Base-by-base conservation (phyloP, 2,329 filamentous ascomycete genomes). In the Neoarthrinium moseri region DNA sequence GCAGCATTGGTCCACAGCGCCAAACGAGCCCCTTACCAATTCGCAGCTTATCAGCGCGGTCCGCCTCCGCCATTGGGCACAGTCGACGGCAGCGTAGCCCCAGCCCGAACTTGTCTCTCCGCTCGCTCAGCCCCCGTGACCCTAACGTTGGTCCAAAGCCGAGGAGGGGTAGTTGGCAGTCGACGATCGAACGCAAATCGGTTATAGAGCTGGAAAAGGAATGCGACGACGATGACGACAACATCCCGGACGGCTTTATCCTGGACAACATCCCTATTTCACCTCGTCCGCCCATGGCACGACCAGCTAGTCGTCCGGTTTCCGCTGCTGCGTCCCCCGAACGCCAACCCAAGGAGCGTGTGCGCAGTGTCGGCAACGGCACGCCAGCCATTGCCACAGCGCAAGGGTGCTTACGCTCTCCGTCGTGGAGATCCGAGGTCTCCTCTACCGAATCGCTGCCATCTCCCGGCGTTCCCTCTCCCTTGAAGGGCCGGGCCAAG, bases 251-350 rank as follows among this genome's bases (percentile, higher is more conserved):
- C 21, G 87, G 89, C 44, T 78, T 88, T 20, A 77, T 91, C 43
- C 78, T 94, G 37, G 87, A 89, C 67, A 94, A 94, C 53, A 84
- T 94, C 2, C 89, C 89, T 5, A 81, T 94, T 36, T 91, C 88
- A 0, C 89, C 89, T n/a, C 75, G 83, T 2, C 82, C 81, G 2
- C 70, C 71, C 2, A 70, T 70, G 20, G 80, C 84, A 50, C 73
- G 83, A 13, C 67, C 75, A 0, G 70, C 70, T 6, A 84, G 78
- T 58, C 69, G 72, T 30, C 70, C 78, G 1, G 61, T 72, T 3
- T 84, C 82, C 1, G 67, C 75, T 5, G 71, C 75, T 0, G 71
- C 75, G 3, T 81, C 79, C 0, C 78, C 78, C 0, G 75, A 81
- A 43, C 68, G 77, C 35, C 61, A 61, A 3, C 66, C 70, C 6